A percentile compares a stretch with the other conserved stretches of the same genome.
Conservation (phyloP, 1,284 basidiomycete species). For the Mycosarcoma mackinlayi region DNA sequence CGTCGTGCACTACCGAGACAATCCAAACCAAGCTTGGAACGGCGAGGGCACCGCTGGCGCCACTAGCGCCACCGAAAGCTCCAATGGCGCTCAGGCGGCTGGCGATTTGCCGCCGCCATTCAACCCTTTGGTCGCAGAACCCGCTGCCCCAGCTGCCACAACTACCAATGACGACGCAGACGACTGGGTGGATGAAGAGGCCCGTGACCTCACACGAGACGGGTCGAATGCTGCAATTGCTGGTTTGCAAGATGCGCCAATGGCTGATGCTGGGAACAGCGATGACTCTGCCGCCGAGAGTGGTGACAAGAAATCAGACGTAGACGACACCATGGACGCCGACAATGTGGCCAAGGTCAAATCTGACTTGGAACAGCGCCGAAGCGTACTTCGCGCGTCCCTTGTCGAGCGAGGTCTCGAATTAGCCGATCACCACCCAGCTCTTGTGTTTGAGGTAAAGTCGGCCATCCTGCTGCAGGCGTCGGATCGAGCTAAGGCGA, state of each 20-base stretch:
- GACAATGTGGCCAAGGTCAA: constrained; percentile 39
- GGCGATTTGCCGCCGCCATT: constrained; percentile 8
- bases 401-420: constrained; percentile 70
- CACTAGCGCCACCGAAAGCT: constrained; percentile 1
- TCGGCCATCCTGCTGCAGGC: constrained; percentile 56
- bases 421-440: constrained; percentile 86
- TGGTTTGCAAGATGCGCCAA: constrained; percentile 40
- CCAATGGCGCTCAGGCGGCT: constrained; percentile 9
- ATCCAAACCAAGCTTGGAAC: constrained; percentile 40
- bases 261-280: constrained; percentile 18
- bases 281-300: not conserved
- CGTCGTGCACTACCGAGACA: constrained; percentile 39
- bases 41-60: constrained; percentile 16
- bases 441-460: constrained; percentile 85
- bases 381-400: constrained; percentile 70
- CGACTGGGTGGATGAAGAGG: constrained; percentile 32
- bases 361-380: constrained; percentile 35
- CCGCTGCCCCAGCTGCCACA: constrained; percentile 10
- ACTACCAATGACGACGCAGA: constrained; percentile 39
- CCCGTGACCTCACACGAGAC: constrained; percentile 44
- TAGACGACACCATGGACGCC: constrained; percentile 34
- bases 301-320: constrained; percentile 4
- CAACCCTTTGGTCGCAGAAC: constrained; percentile 64
- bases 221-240: constrained; percentile 31
- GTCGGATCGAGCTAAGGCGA: constrained; percentile 23